Base-by-base conservation (phyloP, 108 stramenopile species). In the Cylindrotheca closterium region DNA sequence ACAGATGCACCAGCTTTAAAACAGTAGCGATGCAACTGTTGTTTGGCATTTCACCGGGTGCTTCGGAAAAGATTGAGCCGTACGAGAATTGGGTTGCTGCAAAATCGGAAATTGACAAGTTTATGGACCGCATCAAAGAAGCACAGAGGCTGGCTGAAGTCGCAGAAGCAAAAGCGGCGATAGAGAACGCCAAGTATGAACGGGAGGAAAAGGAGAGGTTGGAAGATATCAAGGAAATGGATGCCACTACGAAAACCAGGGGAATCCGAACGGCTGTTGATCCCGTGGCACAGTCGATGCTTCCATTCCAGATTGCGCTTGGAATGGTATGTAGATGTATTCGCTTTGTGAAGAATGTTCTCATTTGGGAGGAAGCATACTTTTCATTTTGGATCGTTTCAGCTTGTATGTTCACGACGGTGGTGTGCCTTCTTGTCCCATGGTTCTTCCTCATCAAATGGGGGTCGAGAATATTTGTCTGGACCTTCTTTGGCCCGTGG, bases 401-500 rank as follows among this genome's bases (percentile, higher is more conserved):
- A 4, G 65, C 33, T 3, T 81, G 82, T 60, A 60, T 87, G 3
- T 47, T 80, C 19, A 52, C 88, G 27, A 57, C 85, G 21, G 49
- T 86, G n/a, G 55, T 77, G 15, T 75, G 71, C 19, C 34, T 81
- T 42, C 88, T 86, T 52, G 60, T 91, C 49, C 90, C 90, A 2
- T 91, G 86, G 90, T 60, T 60, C 28, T 84, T 76, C 51, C 48
- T 84, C 46, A 47, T 86, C 1, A 69, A 60, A 55, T 91, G 90
- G 90, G 67, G 71, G 12, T 54, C 81, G 19, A 63, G 90, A 30
- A 55, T 88, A 47, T 45, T 84, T 45, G 87, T 80, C 4, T 86
- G 83, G 83, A 45, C 68, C 4, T 21, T 77, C n/a, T 84, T 86
- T 68, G 90, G 90, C 7, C 90, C 90, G 21, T 91, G 86, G 90